Percentiles rank a stretch among this genome's conserved stretches.
These are phyloP conservation scores for Fusarium palustre DNA, from an alignment of 2,329 filamentous ascomycete genomes.

Conservation along the genomic window DNA sequence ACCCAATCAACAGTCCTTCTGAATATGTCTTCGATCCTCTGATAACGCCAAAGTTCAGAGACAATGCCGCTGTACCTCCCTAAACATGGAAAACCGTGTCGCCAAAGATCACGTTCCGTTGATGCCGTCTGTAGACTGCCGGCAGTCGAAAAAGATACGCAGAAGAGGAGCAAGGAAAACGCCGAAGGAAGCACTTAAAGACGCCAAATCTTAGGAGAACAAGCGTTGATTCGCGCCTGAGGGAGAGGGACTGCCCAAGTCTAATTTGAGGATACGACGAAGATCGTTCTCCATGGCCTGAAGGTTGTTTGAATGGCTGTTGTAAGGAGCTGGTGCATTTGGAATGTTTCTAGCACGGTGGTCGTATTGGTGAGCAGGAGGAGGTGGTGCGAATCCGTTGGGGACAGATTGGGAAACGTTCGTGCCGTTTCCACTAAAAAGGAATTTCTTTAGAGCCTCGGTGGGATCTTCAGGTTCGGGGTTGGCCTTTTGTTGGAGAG, in stretches of 20 bases:
- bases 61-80: slow-evolving; percentile 22
- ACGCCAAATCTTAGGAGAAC: slow-evolving; percentile 41
- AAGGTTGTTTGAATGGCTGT: slow-evolving; percentile 49
- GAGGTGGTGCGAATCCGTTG: slow-evolving; percentile 38
- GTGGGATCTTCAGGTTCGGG: slow-evolving; percentile 49
- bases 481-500: slow-evolving; percentile 19
- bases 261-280: slow-evolving; percentile 64
- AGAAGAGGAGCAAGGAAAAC: slow-evolving; percentile 39
- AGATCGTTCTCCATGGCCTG: slow-evolving; percentile 66
- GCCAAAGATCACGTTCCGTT: slow-evolving; percentile 37
- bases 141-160: slow-evolving; percentile 43
- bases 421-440: slow-evolving; percentile 59
- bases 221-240: slow-evolving; percentile 41
- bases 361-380: slow-evolving; percentile 29
- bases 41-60: slow-evolving; percentile 42
- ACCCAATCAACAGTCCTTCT: slow-evolving; percentile 31
- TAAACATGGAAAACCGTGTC: slow-evolving; percentile 25
- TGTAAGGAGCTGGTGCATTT: slow-evolving; percentile 17
- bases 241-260: slow-evolving; percentile 47
- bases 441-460: slow-evolving; percentile 68
- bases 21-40: slow-evolving; percentile 36
- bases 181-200: slow-evolving; percentile 30
- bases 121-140: slow-evolving; percentile 37
- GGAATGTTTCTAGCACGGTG: slow-evolving; percentile 14
- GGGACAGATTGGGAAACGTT: slow-evolving; percentile 27